These are phyloP conservation scores for Ormosia emarginata DNA, from an alignment of 306 rosid genomes.

Conservation along the genomic window DNA sequence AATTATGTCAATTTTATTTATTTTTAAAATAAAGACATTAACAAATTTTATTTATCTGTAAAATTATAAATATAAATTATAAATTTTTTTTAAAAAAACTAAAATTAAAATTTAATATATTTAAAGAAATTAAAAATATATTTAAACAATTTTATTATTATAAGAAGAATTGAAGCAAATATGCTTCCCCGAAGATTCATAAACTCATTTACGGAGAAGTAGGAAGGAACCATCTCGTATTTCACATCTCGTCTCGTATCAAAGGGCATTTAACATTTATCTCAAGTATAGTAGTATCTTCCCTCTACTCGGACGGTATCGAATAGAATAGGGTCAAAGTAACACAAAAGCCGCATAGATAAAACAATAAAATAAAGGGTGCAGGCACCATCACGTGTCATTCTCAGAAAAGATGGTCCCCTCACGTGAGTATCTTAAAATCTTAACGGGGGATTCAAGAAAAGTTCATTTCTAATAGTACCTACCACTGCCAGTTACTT, in stretches of 20 bases:
- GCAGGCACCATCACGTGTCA: slow-evolving; percentile 34
- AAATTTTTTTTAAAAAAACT: too few species aligned
- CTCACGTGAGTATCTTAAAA: slow-evolving; percentile 38
- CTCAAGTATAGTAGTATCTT: neutral
- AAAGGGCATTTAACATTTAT: neutral
- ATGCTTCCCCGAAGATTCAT: neutral
- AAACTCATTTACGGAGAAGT: slow-evolving; percentile 29
- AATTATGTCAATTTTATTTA: too few species aligned
- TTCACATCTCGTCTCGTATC: neutral
- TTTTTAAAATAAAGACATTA: too few species aligned
- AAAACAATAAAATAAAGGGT: neutral
- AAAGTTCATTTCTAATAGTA: neutral
- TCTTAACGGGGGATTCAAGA: slow-evolving; percentile 31
- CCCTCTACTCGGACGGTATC: neutral
- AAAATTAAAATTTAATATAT: too few species aligned
- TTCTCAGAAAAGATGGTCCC: slow-evolving; percentile 13
- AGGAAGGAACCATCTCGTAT: slow-evolving; percentile 18
- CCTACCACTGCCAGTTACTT: neutral
- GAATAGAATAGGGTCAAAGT: neutral
- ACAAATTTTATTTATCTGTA: too few species aligned
- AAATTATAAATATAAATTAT: too few species aligned
- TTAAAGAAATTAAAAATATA: too few species aligned
- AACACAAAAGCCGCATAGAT: neutral
- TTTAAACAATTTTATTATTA: too few species aligned
- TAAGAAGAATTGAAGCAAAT: neutral